Percentiles rank a stretch among this genome's conserved stretches.
phyloP scores from a whole-genome alignment of 2,329 filamentous ascomycete genomes.

The Scytalidium lignicola region DNA sequence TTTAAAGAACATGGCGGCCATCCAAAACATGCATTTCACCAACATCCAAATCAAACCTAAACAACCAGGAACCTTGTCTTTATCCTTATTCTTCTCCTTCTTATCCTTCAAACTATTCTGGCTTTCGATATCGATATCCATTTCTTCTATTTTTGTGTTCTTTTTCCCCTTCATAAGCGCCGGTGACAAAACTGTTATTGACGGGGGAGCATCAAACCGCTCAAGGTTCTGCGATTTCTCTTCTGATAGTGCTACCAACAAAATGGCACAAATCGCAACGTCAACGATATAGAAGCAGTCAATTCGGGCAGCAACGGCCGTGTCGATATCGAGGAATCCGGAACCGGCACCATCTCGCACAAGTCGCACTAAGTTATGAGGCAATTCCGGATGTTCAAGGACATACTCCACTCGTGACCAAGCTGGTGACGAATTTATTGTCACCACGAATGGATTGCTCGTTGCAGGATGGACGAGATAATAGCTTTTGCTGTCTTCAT shows the following conservation, averaged over 20 bases:
- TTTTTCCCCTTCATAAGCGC: slow-evolving; percentile 16
- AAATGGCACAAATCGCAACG: slow-evolving; percentile 54
- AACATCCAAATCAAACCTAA: slow-evolving; percentile 47
- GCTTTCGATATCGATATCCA: slow-evolving; percentile 60
- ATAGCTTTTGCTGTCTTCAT: slow-evolving; percentile 53
- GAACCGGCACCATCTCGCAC: slow-evolving; percentile 55
- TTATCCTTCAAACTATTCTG: slow-evolving; percentile 35
- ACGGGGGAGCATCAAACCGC: slow-evolving; percentile 55
- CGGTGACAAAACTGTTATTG: slow-evolving; percentile 12
- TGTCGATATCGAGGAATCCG: slow-evolving; percentile 57
- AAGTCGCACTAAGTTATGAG: slow-evolving; percentile 54
- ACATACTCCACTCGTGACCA: slow-evolving; percentile 60
- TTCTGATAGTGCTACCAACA: slow-evolving; percentile 54
- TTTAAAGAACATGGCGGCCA: slow-evolving; percentile 51
- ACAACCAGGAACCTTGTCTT: slow-evolving; percentile 42
- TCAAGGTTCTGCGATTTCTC: slow-evolving; percentile 46
- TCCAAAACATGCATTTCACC: slow-evolving; percentile 56
- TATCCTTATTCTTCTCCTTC: slow-evolving; percentile 31
- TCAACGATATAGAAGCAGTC: slow-evolving; percentile 59
- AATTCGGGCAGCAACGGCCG: slow-evolving; percentile 52
- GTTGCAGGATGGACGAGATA: slow-evolving; percentile 61
- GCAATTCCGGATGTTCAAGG: slow-evolving; percentile 59
- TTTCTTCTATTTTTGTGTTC: slow-evolving; percentile 44
- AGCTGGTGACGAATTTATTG: slow-evolving; percentile 51
- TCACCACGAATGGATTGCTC: slow-evolving; percentile 57